Conservation (phyloP, 225 moss, liverwort and hornwort genomes). For the Sphagnum contortum region DNA sequence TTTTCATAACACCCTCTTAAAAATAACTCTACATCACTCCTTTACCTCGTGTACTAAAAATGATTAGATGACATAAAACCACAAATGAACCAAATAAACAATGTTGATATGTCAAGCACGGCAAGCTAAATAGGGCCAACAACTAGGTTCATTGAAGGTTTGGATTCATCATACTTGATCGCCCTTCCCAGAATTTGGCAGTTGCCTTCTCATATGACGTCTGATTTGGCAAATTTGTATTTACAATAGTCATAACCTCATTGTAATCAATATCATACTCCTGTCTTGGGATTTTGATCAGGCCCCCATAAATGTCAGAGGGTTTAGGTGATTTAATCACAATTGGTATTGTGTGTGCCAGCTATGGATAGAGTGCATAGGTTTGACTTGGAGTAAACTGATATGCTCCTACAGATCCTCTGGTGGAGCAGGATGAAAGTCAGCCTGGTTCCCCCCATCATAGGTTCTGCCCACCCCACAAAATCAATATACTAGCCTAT, state of each 20-base stretch:
- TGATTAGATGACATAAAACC: no score
- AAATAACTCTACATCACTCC: no score
- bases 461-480: conserved; percentile 41
- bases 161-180: conserved; percentile 31
- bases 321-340: conserved; percentile 19
- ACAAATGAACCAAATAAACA: no score
- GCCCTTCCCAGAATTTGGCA: conserved; percentile 76
- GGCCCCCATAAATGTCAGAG: conserved; percentile 48
- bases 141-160: no score
- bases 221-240: conserved; percentile 54
- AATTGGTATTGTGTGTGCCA: conserved; percentile 41
- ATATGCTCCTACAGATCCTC: conserved; percentile 58
- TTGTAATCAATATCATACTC: conserved; percentile 40
- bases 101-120: no score
- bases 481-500: not conserved
- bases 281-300: conserved; percentile 41
- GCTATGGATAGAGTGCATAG: conserved; percentile 53
- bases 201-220: conserved; percentile 17
- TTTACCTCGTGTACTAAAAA: no score
- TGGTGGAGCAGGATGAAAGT: conserved; percentile 51
- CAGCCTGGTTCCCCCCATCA: conserved; percentile 56
- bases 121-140: no score
- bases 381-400: conserved; percentile 67
- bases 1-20: no score
- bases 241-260: conserved; percentile 34